phyloP scores from a whole-genome alignment of 305 asterid genomes.

The Plantago lanceolata region DNA sequence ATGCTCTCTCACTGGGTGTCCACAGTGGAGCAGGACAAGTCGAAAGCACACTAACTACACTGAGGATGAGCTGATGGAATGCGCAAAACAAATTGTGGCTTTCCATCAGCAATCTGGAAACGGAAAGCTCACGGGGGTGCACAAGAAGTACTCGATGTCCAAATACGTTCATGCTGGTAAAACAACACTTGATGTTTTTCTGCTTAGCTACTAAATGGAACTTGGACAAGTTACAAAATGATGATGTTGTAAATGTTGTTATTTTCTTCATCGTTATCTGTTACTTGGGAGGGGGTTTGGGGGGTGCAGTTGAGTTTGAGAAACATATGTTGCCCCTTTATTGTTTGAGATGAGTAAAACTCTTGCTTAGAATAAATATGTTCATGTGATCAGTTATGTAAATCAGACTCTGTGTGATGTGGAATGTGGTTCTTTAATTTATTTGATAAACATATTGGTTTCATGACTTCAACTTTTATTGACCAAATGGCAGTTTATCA shows the following conservation, averaged over 20 bases:
- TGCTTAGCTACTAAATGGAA: not conserved
- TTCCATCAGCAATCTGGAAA: slow-evolving; percentile 48
- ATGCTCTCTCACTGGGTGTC: slow-evolving; percentile 26
- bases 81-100: slow-evolving; percentile 47
- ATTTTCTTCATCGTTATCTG: not conserved
- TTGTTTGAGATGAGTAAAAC: not conserved
- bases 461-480: too few species aligned
- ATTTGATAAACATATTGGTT: too few species aligned
- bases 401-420: not conserved
- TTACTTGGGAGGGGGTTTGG: slow-evolving; percentile 5
- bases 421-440: too few species aligned
- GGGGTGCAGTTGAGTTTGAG: slow-evolving; percentile 20
- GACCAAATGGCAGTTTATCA: too few species aligned
- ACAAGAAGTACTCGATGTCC: slow-evolving; percentile 41
- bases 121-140: slow-evolving; percentile 49
- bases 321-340: slow-evolving; percentile 41
- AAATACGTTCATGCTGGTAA: slow-evolving; percentile 47
- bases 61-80: slow-evolving; percentile 43
- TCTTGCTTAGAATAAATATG: not conserved
- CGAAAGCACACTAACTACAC: slow-evolving; percentile 37
- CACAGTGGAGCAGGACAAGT: slow-evolving; percentile 40
- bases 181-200: slow-evolving; percentile 35
- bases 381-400: not conserved
- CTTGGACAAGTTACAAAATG: not conserved
- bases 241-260: slow-evolving; percentile 14